phyloP scores from a whole-genome alignment of 306 rosid genomes.

The Prosopis cineraria region DNA sequence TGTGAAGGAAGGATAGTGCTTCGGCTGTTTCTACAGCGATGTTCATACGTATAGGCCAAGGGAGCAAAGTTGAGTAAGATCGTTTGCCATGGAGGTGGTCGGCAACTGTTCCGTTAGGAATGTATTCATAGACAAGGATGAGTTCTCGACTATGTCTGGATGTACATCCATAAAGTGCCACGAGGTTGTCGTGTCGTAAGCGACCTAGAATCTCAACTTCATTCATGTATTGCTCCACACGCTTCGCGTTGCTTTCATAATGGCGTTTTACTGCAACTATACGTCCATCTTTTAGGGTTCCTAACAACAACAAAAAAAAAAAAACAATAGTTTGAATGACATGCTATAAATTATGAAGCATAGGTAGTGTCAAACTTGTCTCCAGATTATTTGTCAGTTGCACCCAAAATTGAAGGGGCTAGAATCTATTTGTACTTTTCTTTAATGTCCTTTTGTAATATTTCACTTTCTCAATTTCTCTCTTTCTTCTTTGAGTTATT shows the following conservation, averaged over 20 bases:
- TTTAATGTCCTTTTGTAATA: too few species aligned
- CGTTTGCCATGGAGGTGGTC: conserved; percentile 73
- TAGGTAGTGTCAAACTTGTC: too few species aligned
- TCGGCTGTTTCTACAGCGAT: conserved; percentile 88
- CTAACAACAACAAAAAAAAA: conserved; percentile 49
- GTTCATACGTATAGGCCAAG: conserved; percentile 69
- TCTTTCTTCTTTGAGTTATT: too few species aligned
- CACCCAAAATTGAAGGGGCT: too few species aligned
- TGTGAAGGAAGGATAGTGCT: conserved; percentile 77
- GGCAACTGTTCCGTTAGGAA: conserved; percentile 86
- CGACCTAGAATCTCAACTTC: conserved; percentile 75
- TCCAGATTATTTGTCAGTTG: too few species aligned
- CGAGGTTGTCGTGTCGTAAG: conserved; percentile 64
- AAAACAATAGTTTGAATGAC: background rate
- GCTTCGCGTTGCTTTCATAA: conserved; percentile 69
- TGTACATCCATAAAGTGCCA: conserved; percentile 80
- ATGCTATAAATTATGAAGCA: too few species aligned
- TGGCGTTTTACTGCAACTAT: conserved; percentile 92
- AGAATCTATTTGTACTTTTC: too few species aligned
- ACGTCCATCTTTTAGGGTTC: conserved; percentile 77
- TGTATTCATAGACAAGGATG: conserved; percentile 84
- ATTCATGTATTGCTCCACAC: conserved; percentile 79
- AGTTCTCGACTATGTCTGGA: conserved; percentile 78
- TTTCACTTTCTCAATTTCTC: too few species aligned
- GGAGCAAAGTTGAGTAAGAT: conserved; percentile 43